phyloP scores from a whole-genome alignment of 148 eudicot species.

The Persicaria tinctoria region DNA sequence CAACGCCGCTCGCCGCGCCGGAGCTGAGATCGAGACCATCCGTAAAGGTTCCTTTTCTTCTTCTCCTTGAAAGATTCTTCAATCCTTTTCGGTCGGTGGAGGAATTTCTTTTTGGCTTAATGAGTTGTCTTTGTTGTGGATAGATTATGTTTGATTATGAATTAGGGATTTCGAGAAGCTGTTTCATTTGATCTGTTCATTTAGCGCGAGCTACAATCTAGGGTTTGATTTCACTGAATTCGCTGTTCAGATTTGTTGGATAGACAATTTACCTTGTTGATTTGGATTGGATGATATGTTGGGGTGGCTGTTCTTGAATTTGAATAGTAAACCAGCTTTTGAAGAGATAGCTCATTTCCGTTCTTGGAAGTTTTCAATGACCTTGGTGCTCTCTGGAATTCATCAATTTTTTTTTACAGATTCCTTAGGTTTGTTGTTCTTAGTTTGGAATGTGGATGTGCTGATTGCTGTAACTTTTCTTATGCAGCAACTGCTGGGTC shows the following conservation, averaged over 20 bases:
- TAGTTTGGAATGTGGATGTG: neutral
- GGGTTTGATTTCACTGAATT: neutral
- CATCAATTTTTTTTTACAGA: no score
- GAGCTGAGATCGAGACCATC: conserved; percentile 95
- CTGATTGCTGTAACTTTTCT: neutral
- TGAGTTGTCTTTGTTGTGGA: neutral
- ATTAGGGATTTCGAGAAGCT: conserved; percentile 2
- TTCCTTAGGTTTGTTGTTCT: neutral
- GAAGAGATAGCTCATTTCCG: neutral
- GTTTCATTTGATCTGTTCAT: neutral
- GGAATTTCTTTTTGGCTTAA: neutral
- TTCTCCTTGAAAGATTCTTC: neutral
- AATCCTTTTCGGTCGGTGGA: neutral
- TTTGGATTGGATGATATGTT: neutral
- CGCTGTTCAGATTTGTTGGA: no score
- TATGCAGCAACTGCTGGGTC: conserved; percentile 76
- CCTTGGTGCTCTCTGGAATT: no score
- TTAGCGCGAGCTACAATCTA: neutral
- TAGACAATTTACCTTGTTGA: no score
- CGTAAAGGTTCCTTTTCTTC: conserved; percentile 42
- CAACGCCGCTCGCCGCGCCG: conserved; percentile 99
- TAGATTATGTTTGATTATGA: neutral
- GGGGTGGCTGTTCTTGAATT: neutral
- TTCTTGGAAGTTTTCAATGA: no score
- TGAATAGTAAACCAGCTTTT: neutral